Evolutionary conservation across 2,329 filamentous ascomycete species (phyloP).

Genomic region (Botrytis tulipae): DNA sequence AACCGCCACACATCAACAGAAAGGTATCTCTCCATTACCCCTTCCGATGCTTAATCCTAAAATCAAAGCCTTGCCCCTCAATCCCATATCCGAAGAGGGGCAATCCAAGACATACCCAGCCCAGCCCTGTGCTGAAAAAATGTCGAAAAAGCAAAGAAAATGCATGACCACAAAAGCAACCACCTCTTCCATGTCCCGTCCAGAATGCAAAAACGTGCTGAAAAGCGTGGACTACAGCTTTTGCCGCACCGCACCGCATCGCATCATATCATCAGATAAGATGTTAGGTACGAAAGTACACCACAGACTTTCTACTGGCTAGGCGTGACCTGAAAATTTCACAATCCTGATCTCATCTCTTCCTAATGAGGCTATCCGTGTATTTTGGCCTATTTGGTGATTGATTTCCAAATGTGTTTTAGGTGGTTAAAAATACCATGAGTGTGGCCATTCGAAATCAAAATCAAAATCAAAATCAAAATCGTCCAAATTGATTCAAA

Average conservation of each 20-base stretch:
- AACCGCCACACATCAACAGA: not conserved
- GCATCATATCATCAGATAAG: not conserved
- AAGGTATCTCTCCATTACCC: not conserved
- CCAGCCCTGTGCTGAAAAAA: not conserved
- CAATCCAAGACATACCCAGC: conserved; percentile 1
- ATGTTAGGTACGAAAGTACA: not conserved
- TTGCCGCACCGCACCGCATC: not conserved
- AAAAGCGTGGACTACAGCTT: not conserved
- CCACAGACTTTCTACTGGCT: not conserved
- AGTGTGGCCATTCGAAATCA: not conserved
- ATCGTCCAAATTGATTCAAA: not conserved
- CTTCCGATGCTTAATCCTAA: not conserved
- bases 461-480: no score
- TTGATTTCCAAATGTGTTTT: not conserved
- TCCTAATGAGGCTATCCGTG: not conserved
- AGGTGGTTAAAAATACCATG: not conserved
- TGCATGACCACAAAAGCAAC: not conserved
- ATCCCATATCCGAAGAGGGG: not conserved
- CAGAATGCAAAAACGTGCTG: conserved; percentile 1
- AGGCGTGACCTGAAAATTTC: not conserved
- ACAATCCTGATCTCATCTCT: not conserved
- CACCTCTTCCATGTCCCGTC: not conserved
- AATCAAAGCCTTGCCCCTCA: not conserved
- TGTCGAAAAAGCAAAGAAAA: not conserved
- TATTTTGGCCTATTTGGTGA: not conserved